Percentiles rank a stretch among this genome's conserved stretches.
Evolutionary conservation across 2,329 filamentous ascomycete species (phyloP).

Genomic region (Fusarium nygamai): DNA sequence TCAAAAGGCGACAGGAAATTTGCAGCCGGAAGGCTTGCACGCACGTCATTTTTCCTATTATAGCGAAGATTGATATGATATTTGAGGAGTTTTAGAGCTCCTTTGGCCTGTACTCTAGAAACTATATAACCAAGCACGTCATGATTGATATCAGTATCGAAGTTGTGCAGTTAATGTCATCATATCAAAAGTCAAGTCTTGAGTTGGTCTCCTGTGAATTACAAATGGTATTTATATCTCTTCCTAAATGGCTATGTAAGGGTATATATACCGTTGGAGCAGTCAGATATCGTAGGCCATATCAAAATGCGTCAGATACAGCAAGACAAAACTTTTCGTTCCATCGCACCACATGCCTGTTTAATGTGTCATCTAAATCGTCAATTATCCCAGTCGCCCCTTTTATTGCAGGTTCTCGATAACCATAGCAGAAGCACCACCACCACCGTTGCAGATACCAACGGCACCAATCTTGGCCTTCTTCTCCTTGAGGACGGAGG

Average conservation of each 20-base stretch:
- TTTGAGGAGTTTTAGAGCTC: slow-evolving; percentile 8
- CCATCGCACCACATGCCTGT: slow-evolving; percentile 25
- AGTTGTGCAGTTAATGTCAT: background rate
- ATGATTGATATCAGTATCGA: slow-evolving; percentile 17
- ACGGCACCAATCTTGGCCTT: slow-evolving; percentile 93
- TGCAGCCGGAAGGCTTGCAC: slow-evolving; percentile 11
- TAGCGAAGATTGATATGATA: slow-evolving; percentile 13
- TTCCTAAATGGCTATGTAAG: slow-evolving; percentile 26
- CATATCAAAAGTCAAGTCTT: background rate
- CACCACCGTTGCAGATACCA: slow-evolving; percentile 97
- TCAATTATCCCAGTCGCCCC: slow-evolving; percentile 23
- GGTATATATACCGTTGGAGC: slow-evolving; percentile 30
- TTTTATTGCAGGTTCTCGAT: slow-evolving; percentile 76
- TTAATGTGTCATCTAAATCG: slow-evolving; percentile 38
- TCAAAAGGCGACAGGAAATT: slow-evolving; percentile 17
- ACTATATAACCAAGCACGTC: slow-evolving; percentile 34
- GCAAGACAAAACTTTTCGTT: slow-evolving; percentile 36
- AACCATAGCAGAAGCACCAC: slow-evolving; percentile 92
- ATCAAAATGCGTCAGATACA: slow-evolving; percentile 27
- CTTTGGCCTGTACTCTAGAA: slow-evolving; percentile 41
- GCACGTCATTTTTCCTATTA: slow-evolving; percentile 8
- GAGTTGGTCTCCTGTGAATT: slow-evolving; percentile 20
- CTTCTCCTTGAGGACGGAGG: slow-evolving; percentile 89
- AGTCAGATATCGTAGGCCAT: slow-evolving; percentile 31
- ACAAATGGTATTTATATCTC: slow-evolving; percentile 28